Conservation (phyloP, 2,329 filamentous ascomycete genomes). For the Dothideomycetidae sp. region DNA sequence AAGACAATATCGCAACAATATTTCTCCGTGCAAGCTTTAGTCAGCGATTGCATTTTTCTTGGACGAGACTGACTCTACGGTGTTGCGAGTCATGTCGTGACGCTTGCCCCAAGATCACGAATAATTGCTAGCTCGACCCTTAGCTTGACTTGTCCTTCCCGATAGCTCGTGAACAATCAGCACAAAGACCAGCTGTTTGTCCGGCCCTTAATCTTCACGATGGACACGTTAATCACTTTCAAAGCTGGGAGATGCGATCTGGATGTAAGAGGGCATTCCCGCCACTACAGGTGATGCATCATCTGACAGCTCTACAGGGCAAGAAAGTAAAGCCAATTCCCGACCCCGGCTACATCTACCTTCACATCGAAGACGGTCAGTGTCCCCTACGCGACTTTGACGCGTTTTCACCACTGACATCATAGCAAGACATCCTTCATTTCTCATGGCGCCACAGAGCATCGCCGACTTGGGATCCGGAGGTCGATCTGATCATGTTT, state of each 20-base stretch:
- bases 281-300: too few relatives aligned
- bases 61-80: too few relatives aligned
- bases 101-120: too few relatives aligned
- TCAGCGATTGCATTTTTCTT: not conserved
- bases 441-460: conserved; percentile 90
- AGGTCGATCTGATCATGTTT: conserved; percentile 86
- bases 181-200: conserved; percentile 3
- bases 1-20: not conserved
- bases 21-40: not conserved
- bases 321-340: conserved; percentile 59
- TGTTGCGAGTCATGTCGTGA: not conserved
- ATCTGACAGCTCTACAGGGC: too few relatives aligned
- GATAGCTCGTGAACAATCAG: too few relatives aligned
- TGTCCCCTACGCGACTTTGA: too few relatives aligned
- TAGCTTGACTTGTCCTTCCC: too few relatives aligned
- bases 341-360: conserved; percentile 75
- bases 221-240: conserved; percentile 80
- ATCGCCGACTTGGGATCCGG: conserved; percentile 54
- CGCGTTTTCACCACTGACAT: too few relatives aligned
- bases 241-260: conserved; percentile 84
- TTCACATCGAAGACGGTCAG: conserved; percentile 78
- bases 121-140: too few relatives aligned
- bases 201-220: conserved; percentile 46
- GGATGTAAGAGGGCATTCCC: conserved; percentile 50
- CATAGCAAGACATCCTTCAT: conserved; percentile 62